A percentile compares a stretch with the other conserved stretches of the same genome.
phyloP scores from a whole-genome alignment of 768 basidiomycete genomes.

The Lactarius tabidus region DNA sequence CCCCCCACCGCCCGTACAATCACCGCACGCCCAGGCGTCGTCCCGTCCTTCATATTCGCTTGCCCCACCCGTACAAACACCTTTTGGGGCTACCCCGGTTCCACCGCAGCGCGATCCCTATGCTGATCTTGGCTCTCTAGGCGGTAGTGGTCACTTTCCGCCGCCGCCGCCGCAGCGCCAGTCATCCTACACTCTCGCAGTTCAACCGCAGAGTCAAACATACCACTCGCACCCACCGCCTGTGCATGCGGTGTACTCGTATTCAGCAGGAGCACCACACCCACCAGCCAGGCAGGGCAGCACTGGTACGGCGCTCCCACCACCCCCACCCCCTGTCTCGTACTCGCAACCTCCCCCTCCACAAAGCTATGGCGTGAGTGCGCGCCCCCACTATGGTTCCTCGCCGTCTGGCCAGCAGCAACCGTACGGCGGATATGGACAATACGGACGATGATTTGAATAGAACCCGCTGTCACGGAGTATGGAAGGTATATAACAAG shows the following conservation, averaged over 20 bases:
- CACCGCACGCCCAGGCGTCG: constrained; percentile 8
- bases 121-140: constrained; percentile 18
- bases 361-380: constrained; percentile 16
- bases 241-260: constrained; percentile 12
- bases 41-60: constrained; percentile 18
- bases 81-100: constrained; percentile 24
- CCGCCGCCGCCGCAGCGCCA: constrained; percentile 28
- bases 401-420: constrained; percentile 32
- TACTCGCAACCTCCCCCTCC: constrained; percentile 28
- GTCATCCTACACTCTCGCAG: constrained; percentile 27
- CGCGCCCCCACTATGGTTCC: constrained; percentile 13
- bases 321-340: constrained; percentile 31
- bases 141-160: constrained; percentile 20
- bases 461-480: not conserved
- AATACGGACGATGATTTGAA: constrained; percentile 32
- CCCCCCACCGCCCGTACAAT: constrained; percentile 29
- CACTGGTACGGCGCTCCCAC: constrained; percentile 27
- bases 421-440: constrained; percentile 31
- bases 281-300: constrained; percentile 21
- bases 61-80: constrained; percentile 9
- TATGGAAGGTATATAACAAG: constrained; percentile 16
- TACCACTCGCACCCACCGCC: constrained; percentile 27
- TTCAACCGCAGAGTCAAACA: constrained; percentile 15
- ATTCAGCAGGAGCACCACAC: not conserved
- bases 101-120: constrained; percentile 30